Conservation (phyloP, 2,329 filamentous ascomycete genomes). For the Boeremia exigua region DNA sequence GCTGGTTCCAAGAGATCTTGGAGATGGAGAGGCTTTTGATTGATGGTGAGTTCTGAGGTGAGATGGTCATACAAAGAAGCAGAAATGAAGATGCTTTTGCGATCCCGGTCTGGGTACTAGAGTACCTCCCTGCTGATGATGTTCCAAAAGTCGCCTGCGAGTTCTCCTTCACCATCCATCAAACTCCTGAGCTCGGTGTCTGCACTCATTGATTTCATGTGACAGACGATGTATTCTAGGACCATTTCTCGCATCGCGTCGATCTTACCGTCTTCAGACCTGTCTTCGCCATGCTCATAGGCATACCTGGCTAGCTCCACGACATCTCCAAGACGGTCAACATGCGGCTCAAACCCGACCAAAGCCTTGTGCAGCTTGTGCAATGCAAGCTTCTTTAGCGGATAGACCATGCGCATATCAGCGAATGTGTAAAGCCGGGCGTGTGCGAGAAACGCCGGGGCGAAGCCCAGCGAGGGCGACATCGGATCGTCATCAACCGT, state of each 20-base stretch:
- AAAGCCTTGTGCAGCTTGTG: constrained; percentile 40
- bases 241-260: constrained; percentile 33
- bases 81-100: background rate
- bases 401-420: constrained; percentile 26
- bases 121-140: background rate
- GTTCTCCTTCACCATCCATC: constrained; percentile 36
- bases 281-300: constrained; percentile 23
- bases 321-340: constrained; percentile 29
- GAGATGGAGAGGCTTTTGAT: background rate
- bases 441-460: constrained; percentile 35
- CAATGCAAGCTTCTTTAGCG: constrained; percentile 31
- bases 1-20: constrained; percentile 37
- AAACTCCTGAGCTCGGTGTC: constrained; percentile 22
- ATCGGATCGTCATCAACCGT: background rate
- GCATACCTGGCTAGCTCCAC: constrained; percentile 33
- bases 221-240: constrained; percentile 30
- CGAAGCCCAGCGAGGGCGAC: constrained; percentile 21
- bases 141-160: constrained; percentile 32
- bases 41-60: background rate
- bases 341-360: constrained; percentile 29
- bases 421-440: constrained; percentile 40
- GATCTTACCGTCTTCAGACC: constrained; percentile 16
- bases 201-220: constrained; percentile 26
- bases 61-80: background rate
- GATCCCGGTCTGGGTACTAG: background rate